phyloP scores from a whole-genome alignment of 495 filamentous ascomycete species.

The Penicillium nucicola region DNA sequence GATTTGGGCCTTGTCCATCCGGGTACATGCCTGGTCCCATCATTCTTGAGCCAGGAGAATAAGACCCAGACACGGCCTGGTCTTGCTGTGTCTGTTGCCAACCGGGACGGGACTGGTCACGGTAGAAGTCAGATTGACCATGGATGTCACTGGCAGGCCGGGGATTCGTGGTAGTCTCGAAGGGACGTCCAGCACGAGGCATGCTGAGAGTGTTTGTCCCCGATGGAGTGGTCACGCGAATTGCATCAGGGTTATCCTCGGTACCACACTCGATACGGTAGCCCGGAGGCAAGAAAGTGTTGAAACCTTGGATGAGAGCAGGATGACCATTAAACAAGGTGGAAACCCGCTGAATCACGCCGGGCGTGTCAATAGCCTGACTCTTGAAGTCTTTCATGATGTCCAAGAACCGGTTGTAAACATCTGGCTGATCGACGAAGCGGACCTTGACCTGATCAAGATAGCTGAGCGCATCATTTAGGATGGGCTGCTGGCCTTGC shows the following conservation, averaged over 20 bases:
- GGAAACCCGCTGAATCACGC: conserved; percentile 95
- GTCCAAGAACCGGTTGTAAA: conserved; percentile 96
- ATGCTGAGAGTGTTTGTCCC: conserved; percentile 66
- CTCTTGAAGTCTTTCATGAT: conserved; percentile 99
- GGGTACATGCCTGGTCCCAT: conserved; percentile 40
- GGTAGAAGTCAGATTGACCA: conserved; percentile 40
- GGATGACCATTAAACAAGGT: conserved; percentile 96
- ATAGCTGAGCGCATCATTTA: conserved; percentile 97
- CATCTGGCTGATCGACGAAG: conserved; percentile 94
- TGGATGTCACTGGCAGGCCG: conserved; percentile 33
- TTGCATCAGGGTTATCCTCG: conserved; percentile 87
- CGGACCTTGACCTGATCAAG: conserved; percentile 98
- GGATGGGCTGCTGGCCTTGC: conserved; percentile 91
- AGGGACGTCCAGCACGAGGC: conserved; percentile 48
- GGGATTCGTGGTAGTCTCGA: conserved; percentile 39
- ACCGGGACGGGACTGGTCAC: conserved; percentile 45
- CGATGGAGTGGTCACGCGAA: conserved; percentile 94
- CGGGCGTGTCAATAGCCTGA: conserved; percentile 96
- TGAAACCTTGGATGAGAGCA: conserved; percentile 96
- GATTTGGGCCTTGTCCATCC: conserved; percentile 34
- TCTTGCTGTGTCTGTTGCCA: conserved; percentile 52
- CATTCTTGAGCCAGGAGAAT: conserved; percentile 44
- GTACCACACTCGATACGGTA: conserved; percentile 96
- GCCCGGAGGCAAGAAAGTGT: conserved; percentile 95
- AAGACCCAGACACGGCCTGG: conserved; percentile 39